Evolutionary conservation across 2,329 filamentous ascomycete species (phyloP), one percentile per base, ranked within the genome.

Genomic region (Cladophialophora yegresii): DNA sequence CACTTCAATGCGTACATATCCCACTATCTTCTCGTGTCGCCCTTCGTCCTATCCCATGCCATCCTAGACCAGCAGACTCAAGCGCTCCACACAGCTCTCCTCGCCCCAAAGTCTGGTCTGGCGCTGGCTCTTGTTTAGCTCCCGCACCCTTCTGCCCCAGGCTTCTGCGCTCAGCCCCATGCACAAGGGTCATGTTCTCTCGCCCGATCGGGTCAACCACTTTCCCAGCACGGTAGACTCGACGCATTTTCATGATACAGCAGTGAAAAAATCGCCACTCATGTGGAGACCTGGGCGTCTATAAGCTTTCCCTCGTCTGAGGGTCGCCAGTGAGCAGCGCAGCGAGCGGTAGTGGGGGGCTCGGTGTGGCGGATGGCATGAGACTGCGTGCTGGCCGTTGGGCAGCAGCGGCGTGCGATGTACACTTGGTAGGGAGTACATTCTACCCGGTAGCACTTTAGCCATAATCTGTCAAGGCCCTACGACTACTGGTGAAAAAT

Each of bases 241-340:
- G 10, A 16, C 28, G 30, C 30, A 61, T 57, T 16, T 68, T 68
- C 61, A 66, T 64, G 53, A 28, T 33, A 49, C 66, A 65, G 55
- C 63, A 64, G 20, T 43, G 56, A 22, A 47, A 68, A 54, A 66
- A 66, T 68, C 62, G 66, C 66, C 66, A 68, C 66, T 60, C 43
- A 49, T 33, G 63, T 68, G 66, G 60, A 57, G 36, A 54, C 33
- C 28, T 28, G 10, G 36, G 10, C 22, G 49, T 49, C 23, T 43
- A 12, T 12, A 51, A 63, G 55, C 49, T 54, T 54, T 54, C 28
- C 43, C 30, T 20, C 7, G 32, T 56, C 26, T n/a, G n/a, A 6
- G n/a, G n/a, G 9, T 56, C 32, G 32, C 20, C n/a, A 45, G 16
- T 23, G 30, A 54, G 28, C n/a, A n/a, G n/a, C n/a, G n/a, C n/a